These are phyloP conservation scores for Trichosanthes truncata DNA, from an alignment of 306 rosid genomes.

Conservation along the genomic window DNA sequence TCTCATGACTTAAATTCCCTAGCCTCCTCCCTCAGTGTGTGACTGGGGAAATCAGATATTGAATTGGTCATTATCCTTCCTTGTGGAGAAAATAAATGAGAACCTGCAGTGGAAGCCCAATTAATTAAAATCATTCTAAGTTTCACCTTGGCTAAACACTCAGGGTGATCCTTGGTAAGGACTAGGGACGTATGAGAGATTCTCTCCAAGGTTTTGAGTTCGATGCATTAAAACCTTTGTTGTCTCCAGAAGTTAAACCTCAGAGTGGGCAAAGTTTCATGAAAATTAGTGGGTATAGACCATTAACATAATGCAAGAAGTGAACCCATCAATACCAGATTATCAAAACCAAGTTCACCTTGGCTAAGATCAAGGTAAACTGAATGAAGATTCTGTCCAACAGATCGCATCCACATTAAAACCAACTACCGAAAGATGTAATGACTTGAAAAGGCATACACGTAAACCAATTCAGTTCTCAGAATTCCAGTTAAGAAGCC, in stretches of 20 bases:
- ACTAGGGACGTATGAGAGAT: neutral
- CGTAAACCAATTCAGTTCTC: neutral
- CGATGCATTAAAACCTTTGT: neutral
- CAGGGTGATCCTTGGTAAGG: neutral
- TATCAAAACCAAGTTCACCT: neutral
- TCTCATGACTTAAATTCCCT: too few species aligned
- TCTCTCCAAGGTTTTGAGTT: neutral
- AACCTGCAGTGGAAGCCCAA: neutral
- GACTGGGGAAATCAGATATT: neutral
- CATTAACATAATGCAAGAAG: neutral
- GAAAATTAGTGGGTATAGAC: neutral
- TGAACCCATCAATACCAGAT: neutral
- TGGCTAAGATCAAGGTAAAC: neutral
- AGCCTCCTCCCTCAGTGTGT: too few species aligned
- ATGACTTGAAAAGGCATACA: neutral
- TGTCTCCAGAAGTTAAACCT: neutral
- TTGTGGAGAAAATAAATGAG: neutral
- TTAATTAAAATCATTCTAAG: neutral
- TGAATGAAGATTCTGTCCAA: neutral
- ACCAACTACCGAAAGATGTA: neutral
- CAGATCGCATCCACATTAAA: neutral
- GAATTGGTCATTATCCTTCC: neutral
- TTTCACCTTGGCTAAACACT: neutral
- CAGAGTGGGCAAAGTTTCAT: neutral
- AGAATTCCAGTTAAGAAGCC: neutral